phyloP scores from a whole-genome alignment of 2,329 filamentous ascomycete species.

The Penicillium frequentans region DNA sequence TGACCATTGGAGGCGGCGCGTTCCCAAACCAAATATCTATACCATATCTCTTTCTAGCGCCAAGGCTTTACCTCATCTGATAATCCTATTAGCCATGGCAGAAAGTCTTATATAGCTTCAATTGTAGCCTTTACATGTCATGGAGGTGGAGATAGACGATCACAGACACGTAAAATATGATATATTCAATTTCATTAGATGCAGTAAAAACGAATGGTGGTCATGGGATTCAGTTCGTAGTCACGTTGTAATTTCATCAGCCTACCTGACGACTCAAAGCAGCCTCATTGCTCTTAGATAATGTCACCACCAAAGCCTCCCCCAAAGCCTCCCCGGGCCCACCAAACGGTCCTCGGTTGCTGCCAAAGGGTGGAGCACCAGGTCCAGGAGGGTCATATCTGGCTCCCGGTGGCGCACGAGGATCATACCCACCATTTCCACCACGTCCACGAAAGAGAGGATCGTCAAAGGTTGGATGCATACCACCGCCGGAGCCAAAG shows the following conservation, averaged over 20 bases:
- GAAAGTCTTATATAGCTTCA: too few relatives aligned
- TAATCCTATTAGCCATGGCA: too few relatives aligned
- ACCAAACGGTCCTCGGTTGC: slow-evolving; percentile 48
- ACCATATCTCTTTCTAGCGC: too few relatives aligned
- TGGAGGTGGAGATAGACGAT: too few relatives aligned
- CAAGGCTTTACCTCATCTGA: too few relatives aligned
- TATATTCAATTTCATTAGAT: background rate
- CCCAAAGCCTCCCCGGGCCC: slow-evolving; percentile 38
- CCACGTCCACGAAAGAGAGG: slow-evolving; percentile 70
- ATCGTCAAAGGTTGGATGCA: slow-evolving; percentile 96
- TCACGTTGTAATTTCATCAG: background rate
- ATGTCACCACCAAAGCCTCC: slow-evolving; percentile 50
- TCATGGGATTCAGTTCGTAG: background rate
- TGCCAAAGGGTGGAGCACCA: slow-evolving; percentile 54
- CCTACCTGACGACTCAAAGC: background rate
- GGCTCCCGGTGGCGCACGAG: slow-evolving; percentile 80
- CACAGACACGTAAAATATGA: background rate
- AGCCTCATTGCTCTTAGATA: slow-evolving; percentile 28
- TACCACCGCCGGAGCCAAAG: slow-evolving; percentile 69
- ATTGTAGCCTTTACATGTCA: too few relatives aligned
- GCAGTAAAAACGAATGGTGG: background rate
- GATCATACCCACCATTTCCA: slow-evolving; percentile 58
- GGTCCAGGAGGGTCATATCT: slow-evolving; percentile 86
- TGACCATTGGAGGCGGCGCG: background rate
- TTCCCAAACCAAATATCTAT: too few relatives aligned